Base-by-base conservation (phyloP, 306 rosid genomes). In the Acacia crassicarpa region DNA sequence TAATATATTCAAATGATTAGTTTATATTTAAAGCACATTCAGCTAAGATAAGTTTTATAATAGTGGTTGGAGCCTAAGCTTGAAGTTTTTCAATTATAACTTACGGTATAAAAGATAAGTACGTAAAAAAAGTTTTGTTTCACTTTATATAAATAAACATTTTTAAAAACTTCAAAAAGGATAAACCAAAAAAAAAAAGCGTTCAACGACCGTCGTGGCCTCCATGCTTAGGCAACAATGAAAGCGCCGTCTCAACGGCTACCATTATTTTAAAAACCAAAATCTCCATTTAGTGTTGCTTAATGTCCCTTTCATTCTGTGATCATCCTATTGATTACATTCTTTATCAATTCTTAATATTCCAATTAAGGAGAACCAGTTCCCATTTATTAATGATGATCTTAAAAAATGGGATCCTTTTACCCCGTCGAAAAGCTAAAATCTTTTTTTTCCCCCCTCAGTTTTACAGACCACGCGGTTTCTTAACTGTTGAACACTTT, bases 201-300 rank as follows among this genome's bases (percentile, higher is more conserved):
- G 76, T 69, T 77, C 44, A 49, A 79, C 33, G 35, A 81, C 79
- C 75, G 40, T 77, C 79, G 80, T 20, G 32, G 9, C 68, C 9
- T 35, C 49, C 58, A 44, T 78, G 65, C 75, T 84, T 53, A 70
- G 78, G 74, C 83, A 74, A 32, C 79, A 67, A 67, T 75, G 90
- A 92, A 81, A 90, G 82, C 76, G 25, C 79, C 88, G 56, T 81
- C 86, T 86, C 81, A 88, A 85, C 90, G 83, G 81, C 93, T 80
- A 66, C 88, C 67, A 9, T 53, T 25, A 81, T 74, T 83, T 82
- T 49, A 76, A 85, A 79, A 79, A 58, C 30, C 46, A 67, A 78
- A 80, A 69, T 15, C 44, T 78, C 44, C 49, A 70, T 56, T 75
- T 20, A 56, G 5, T 4, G 6, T 77, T 77, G 77, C 82, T 54